phyloP scores from a whole-genome alignment of 768 basidiomycete species.

The Lactarius hengduanensis region DNA sequence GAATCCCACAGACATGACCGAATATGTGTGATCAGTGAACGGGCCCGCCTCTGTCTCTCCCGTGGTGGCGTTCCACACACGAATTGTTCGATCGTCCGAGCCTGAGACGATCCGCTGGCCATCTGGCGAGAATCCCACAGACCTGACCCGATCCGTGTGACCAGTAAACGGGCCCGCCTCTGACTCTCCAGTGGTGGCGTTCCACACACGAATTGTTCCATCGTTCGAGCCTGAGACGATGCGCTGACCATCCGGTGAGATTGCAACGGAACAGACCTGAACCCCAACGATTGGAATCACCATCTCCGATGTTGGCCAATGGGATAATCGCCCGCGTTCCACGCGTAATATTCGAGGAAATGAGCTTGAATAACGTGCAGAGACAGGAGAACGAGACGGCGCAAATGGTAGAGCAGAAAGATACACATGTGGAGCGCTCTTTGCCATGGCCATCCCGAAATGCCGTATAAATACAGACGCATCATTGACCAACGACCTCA shows the following conservation, averaged over 20 bases:
- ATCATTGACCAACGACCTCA: background rate
- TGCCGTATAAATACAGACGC: background rate
- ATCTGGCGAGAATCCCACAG: background rate
- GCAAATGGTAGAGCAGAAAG: background rate
- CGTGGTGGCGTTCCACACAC: background rate
- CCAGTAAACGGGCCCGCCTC: background rate
- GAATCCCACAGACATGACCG: too few species aligned
- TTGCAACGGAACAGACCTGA: background rate
- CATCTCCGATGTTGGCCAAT: background rate
- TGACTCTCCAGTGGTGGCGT: background rate
- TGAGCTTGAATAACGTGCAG: background rate
- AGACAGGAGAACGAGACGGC: background rate
- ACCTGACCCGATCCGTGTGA: background rate
- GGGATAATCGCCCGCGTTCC: background rate
- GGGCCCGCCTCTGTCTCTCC: background rate
- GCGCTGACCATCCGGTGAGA: background rate
- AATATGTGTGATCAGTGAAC: background rate
- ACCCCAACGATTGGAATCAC: background rate
- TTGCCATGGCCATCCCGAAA: background rate
- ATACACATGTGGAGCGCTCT: background rate
- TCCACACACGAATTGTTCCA: background rate
- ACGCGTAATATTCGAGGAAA: background rate
- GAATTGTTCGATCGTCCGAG: background rate
- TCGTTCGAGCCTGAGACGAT: background rate
- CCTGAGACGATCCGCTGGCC: background rate